Percentiles rank a stretch among this genome's conserved stretches.
Evolutionary conservation across 176 grass and related monocot species (phyloP).

Genomic region (Triticum urartu): DNA sequence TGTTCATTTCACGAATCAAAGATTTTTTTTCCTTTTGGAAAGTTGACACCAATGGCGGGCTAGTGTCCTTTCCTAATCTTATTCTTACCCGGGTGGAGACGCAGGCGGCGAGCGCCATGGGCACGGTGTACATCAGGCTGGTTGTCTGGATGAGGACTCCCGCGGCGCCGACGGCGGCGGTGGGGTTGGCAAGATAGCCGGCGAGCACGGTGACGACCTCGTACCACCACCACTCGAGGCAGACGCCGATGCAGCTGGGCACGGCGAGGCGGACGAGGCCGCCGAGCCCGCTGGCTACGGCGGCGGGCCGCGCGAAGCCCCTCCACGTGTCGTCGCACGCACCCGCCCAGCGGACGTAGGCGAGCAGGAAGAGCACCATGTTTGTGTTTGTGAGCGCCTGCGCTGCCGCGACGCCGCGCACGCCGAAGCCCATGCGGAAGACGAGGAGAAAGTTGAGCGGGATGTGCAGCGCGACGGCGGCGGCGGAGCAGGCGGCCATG

Average conservation of each 20-base stretch:
- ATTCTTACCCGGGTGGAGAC: constrained; percentile 78
- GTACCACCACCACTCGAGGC: constrained; percentile 99
- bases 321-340: constrained; percentile 67
- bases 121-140: constrained; percentile 97
- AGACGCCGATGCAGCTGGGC: constrained; percentile 87
- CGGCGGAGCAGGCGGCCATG: constrained; percentile 89
- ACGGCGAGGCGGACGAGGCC: constrained; percentile 75
- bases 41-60: not conserved
- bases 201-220: constrained; percentile 97
- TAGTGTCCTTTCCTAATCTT: not conserved
- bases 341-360: constrained; percentile 59
- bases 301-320: constrained; percentile 52
- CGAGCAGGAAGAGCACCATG: constrained; percentile 86
- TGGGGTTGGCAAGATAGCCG: constrained; percentile 76
- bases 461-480: constrained; percentile 76
- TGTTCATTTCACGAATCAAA: not conserved
- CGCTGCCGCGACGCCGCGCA: constrained; percentile 79
- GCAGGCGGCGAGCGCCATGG: constrained; percentile 90
- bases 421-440: constrained; percentile 71
- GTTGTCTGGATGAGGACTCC: constrained; percentile 97
- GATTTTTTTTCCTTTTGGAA: not conserved
- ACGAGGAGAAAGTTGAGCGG: constrained; percentile 78
- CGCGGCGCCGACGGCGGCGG: constrained; percentile 79
- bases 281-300: constrained; percentile 41
- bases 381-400: constrained; percentile 92